Evolutionary conservation across 2,329 filamentous ascomycete genomes (phyloP), one percentile per base, ranked within the genome.

Genomic region (Chrysoporthe deuterocubensis): DNA sequence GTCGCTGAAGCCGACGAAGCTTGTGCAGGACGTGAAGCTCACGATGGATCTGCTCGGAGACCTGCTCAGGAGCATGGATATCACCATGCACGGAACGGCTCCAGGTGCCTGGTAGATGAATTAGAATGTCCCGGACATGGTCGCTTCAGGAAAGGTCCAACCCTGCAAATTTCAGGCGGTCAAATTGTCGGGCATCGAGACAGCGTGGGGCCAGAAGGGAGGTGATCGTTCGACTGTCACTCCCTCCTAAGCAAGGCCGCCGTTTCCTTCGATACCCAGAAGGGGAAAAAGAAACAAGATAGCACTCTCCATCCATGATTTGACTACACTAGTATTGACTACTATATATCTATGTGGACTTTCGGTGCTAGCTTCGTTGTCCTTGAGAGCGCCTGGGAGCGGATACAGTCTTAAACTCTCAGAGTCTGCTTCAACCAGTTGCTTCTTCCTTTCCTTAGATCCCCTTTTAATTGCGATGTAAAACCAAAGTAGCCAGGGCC

Each of bases 1-100:
- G 5, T 79, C 78, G 3, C 72, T 86, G 21, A 78, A 75, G 46
- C 77, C 79, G 1, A 74, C 74, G 42, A 79, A 77, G n/a, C 78
- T 82, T 0, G 78, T 85, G 34, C 84, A 86, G 67, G 87, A 84
- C 73, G 81, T 88, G 11, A 69, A 73, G 2, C 74, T 76, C 26
- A 77, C 79, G 1, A 76, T 81, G 0, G 69, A 72, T 7, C 73
- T 87, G 11, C 80, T 83, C 0, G 79, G 80, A 0, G 76, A 78
- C 4, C 71, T 84, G 7, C 73, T 88, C 69, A 76, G 85, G 68
- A 80, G 81, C 32, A 83, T 83, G 71, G 78, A 85, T 63, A 75
- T 88, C 4, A 83, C 81, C 1, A 71, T 85, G 42, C 74, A 81
- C 11, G 84, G 84, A 0, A 75, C 82, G 0, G 84, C 83, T 0